Percentiles rank a stretch among this genome's conserved stretches.
Conservation (phyloP, 1,284 basidiomycete genomes). For the Pascua guehoae region DNA sequence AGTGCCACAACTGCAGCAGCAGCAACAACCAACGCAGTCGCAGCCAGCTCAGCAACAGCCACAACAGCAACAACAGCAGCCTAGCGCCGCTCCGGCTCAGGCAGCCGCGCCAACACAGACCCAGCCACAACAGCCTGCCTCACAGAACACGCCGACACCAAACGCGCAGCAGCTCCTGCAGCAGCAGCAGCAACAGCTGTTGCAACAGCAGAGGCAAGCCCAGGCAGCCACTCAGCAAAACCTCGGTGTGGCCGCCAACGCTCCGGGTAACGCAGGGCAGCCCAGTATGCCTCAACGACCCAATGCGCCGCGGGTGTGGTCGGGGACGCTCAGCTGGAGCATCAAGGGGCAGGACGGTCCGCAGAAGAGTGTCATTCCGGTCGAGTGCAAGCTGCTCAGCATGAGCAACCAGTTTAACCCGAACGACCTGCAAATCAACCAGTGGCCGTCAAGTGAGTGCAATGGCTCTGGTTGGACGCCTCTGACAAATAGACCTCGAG, state of each 20-base stretch:
- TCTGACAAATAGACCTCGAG: constrained; percentile 10
- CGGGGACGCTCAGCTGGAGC: constrained; percentile 16
- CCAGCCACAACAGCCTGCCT: not conserved
- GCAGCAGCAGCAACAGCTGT: constrained; percentile 13
- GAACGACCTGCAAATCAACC: constrained; percentile 7
- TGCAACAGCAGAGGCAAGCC: constrained; percentile 4
- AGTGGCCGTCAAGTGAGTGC: constrained; percentile 18
- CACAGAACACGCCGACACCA: not conserved
- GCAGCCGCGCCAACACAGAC: constrained; percentile 1
- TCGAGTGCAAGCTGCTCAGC: constrained; percentile 14
- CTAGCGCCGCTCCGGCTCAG: constrained; percentile 6
- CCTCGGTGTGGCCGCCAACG: not conserved
- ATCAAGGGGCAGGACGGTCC: constrained; percentile 11
- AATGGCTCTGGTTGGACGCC: too few species aligned
- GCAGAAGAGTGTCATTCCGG: constrained; percentile 15
- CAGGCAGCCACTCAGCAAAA: constrained; percentile 8
- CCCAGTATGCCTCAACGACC: not conserved
- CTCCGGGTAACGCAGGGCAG: not conserved
- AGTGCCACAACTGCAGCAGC: not conserved
- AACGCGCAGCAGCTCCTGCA: constrained; percentile 6
- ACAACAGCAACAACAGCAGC: not conserved
- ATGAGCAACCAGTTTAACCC: constrained; percentile 3
- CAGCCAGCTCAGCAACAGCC: not conserved
- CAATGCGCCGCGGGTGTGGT: constrained; percentile 9
- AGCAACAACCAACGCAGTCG: not conserved